These are phyloP conservation scores for Linderina pennispora DNA, from an alignment of 192 early-diverging fungal species.

Conservation along the genomic window DNA sequence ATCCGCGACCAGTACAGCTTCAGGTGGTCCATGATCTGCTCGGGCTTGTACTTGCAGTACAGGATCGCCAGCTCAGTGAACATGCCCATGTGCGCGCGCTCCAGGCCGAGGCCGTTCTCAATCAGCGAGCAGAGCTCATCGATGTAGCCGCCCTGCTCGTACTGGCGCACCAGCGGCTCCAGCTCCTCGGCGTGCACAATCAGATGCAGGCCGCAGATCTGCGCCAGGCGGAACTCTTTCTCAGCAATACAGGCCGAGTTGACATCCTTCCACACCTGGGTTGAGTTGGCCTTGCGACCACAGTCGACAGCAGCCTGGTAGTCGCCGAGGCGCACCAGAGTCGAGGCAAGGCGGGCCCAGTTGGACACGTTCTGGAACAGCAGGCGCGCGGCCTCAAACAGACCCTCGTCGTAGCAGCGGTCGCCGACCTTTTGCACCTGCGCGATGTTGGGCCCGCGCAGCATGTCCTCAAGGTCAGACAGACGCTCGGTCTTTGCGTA, in stretches of 20 bases:
- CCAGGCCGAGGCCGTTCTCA: slow-evolving; percentile 91
- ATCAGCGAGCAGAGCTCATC: slow-evolving; percentile 87
- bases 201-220: slow-evolving; percentile 96
- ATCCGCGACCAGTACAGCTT: slow-evolving; percentile 95
- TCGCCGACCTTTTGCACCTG: slow-evolving; percentile 92
- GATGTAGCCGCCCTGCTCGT: slow-evolving; percentile 85
- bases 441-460: slow-evolving; percentile 88
- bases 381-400: slow-evolving; percentile 92
- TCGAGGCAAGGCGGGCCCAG: slow-evolving; percentile 95
- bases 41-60: slow-evolving; percentile 94
- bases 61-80: slow-evolving; percentile 98
- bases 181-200: slow-evolving; percentile 98
- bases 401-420: slow-evolving; percentile 85
- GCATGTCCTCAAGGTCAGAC: slow-evolving; percentile 91
- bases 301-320: slow-evolving; percentile 97
- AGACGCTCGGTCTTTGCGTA: slow-evolving; percentile 93
- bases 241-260: slow-evolving; percentile 93
- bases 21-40: slow-evolving; percentile 95
- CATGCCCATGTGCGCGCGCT: slow-evolving; percentile 99
- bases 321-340: slow-evolving; percentile 90
- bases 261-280: slow-evolving; percentile 99
- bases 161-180: slow-evolving; percentile 76
- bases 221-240: slow-evolving; percentile 92
- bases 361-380: slow-evolving; percentile 96
- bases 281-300: slow-evolving; percentile 96